Evolutionary conservation across 2,329 filamentous ascomycete genomes (phyloP).

Genomic region (Xenoacremonium recifei): DNA sequence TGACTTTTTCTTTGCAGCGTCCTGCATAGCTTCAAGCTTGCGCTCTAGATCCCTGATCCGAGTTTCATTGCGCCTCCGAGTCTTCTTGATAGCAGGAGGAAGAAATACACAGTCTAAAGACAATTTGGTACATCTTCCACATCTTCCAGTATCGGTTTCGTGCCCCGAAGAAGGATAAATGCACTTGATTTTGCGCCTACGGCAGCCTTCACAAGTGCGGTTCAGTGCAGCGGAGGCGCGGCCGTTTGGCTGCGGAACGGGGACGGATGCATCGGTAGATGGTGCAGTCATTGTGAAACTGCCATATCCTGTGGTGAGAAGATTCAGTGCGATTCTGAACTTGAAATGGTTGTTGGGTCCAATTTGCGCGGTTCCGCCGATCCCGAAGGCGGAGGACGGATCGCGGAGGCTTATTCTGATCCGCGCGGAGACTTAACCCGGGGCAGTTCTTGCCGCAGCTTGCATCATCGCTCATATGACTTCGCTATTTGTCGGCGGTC

Average conservation of each 20-base stretch:
- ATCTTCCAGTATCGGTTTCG: neutral
- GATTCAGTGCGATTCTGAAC: neutral
- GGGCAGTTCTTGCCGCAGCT: neutral
- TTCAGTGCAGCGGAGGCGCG: neutral
- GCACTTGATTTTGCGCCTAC: slow-evolving; percentile 9
- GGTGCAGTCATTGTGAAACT: neutral
- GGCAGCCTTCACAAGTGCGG: slow-evolving; percentile 2
- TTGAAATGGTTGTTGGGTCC: neutral
- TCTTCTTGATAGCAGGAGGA: slow-evolving; percentile 11
- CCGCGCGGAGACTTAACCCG: slow-evolving; percentile 1
- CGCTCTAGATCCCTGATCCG: slow-evolving; percentile 11
- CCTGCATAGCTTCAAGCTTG: slow-evolving; percentile 9
- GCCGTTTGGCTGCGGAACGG: neutral
- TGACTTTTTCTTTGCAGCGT: neutral
- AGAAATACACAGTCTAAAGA: slow-evolving; percentile 9
- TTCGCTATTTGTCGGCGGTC: no score
- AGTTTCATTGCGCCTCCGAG: slow-evolving; percentile 10
- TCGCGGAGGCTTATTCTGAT: slow-evolving; percentile 1
- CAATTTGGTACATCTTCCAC: slow-evolving; percentile 6
- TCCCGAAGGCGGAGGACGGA: neutral
- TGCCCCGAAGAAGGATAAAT: slow-evolving; percentile 2
- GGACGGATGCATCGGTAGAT: neutral
- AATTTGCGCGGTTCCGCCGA: neutral
- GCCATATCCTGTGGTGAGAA: neutral
- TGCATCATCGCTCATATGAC: no score